Conservation (phyloP, 306 rosid genomes). For the Amphicarpaea edgeworthii region DNA sequence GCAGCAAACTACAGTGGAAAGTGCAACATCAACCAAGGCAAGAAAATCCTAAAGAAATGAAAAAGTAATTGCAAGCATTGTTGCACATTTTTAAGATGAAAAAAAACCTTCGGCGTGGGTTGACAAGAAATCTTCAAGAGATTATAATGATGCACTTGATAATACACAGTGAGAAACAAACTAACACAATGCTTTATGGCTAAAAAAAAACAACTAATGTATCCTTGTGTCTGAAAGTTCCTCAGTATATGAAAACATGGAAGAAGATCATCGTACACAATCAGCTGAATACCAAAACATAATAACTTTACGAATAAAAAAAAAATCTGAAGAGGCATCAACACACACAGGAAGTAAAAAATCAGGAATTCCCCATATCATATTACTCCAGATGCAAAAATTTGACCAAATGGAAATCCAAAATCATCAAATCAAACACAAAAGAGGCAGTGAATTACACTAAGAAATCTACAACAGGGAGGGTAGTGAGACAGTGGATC, state of each 20-base stretch:
- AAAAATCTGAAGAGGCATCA: constrained; percentile 15
- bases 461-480: constrained; percentile 26
- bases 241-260: too few relatives aligned
- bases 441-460: constrained; percentile 44
- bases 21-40: not conserved
- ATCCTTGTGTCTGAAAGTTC: too few relatives aligned
- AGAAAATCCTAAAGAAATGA: not conserved
- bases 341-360: constrained; percentile 8
- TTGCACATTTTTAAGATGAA: constrained; percentile 14
- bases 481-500: not conserved
- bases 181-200: not conserved
- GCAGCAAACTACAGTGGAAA: not conserved
- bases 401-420: constrained; percentile 35
- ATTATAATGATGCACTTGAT: constrained; percentile 5
- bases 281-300: not conserved
- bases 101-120: not conserved
- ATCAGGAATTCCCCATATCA: constrained; percentile 39
- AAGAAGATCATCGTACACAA: too few relatives aligned
- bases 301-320: not conserved
- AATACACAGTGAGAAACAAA: not conserved
- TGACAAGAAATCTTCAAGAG: not conserved
- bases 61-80: not conserved
- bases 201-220: not conserved
- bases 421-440: constrained; percentile 42
- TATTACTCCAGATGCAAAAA: constrained; percentile 28